Evolutionary conservation across 345 rosid genomes (phyloP), one percentile per base, ranked within the genome.

Genomic region (Moricandia moricandioides): DNA sequence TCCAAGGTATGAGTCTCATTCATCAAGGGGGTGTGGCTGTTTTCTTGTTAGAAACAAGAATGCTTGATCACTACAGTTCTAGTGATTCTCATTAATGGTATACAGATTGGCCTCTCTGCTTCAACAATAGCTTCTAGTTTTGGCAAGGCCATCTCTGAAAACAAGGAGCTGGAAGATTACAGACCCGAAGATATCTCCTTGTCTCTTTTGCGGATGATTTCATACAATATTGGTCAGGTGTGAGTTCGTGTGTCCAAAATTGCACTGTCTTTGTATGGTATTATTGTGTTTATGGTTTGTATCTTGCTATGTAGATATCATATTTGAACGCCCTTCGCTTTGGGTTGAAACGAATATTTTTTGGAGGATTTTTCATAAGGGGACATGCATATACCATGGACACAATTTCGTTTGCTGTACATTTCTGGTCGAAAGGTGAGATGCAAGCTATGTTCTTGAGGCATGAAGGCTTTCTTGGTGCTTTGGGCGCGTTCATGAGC

Each of bases 351-450:
- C 72, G 98, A 7, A 95, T 95, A 62, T 95, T 95, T 76, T 95
- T 95, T 51, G 99, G 99, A 78, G 99, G 99, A 63, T 95, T 90
- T 77, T 95, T 95, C 75, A 95, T 92, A 14, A 86, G 98, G 68
- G 99, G 98, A 12, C 99, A 95, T 86, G 99, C 99, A 30, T 95
- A 95, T 86, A 95, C 99, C 71, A 95, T 95, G 99, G 98, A 95
- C 81, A 85, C 99, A 65, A 95, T 95, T 9, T 95, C 99, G 39
- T 92, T 95, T 85, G 98, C 99, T 67, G 92, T 95, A 74, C 94
- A 96, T 0, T 96, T 96, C 88, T 96, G 99, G 99, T 92, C 98
- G 63, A 84, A 89, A 73, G 98, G 99, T 51, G 89, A 89, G 71
- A 88, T 88, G 70, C 88, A 92, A 79, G 99, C 99, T 77, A 92